phyloP scores from a whole-genome alignment of 148 eudicot species.

The Nepenthes gracilis region DNA sequence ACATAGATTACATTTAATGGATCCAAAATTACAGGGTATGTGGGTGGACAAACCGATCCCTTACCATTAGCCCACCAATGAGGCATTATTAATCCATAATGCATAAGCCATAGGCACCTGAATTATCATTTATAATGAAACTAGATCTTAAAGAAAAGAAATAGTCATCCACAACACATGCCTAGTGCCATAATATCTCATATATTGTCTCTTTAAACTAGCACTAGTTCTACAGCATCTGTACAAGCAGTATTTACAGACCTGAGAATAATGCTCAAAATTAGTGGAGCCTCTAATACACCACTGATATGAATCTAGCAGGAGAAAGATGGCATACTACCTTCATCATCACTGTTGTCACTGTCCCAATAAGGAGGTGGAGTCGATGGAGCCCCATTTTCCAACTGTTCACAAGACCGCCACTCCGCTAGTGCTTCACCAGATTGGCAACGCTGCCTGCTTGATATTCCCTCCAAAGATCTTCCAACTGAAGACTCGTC shows the following conservation, averaged over 20 bases:
- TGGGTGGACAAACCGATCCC: too few relatives aligned
- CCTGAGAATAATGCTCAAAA: neutral
- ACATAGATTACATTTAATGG: too few relatives aligned
- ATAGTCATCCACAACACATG: too few relatives aligned
- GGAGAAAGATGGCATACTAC: slow-evolving; percentile 22
- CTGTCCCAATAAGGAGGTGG: slow-evolving; percentile 94
- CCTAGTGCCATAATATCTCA: too few relatives aligned
- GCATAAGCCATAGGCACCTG: too few relatives aligned
- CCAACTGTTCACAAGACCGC: slow-evolving; percentile 82
- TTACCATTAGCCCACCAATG: too few relatives aligned
- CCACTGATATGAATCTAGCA: neutral
- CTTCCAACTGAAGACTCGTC: slow-evolving; percentile 59
- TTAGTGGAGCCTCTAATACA: neutral
- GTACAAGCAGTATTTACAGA: neutral
- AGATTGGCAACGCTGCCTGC: slow-evolving; percentile 50
- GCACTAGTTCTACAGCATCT: too few relatives aligned
- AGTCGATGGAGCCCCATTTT: slow-evolving; percentile 76
- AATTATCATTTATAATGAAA: too few relatives aligned
- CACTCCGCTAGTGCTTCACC: slow-evolving; percentile 75
- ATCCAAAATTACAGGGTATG: too few relatives aligned
- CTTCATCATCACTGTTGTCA: slow-evolving; percentile 64
- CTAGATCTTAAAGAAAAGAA: too few relatives aligned
- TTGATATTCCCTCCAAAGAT: slow-evolving; percentile 39
- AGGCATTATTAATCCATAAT: too few relatives aligned
- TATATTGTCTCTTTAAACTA: too few relatives aligned